Base-by-base conservation (phyloP, 257 asterid species). In the Nicotiana knightiana region DNA sequence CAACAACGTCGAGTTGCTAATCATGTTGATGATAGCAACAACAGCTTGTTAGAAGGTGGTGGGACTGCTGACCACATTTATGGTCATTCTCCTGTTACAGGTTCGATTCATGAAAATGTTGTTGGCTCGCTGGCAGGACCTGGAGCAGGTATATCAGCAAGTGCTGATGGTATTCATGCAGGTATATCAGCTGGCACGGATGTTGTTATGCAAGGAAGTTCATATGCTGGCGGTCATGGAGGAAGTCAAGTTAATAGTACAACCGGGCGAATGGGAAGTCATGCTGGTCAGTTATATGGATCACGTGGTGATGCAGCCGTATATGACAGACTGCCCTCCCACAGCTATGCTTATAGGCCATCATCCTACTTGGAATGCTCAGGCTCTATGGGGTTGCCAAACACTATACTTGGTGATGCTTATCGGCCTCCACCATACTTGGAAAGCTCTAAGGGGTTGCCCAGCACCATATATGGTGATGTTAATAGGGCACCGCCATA, bases 1-100 rank as follows among this genome's bases (percentile, higher is more conserved):
- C 90, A 71, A 30, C 90, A 83, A 81, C 93, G 82, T 18, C 84
- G 79, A 76, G 71, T 46, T 46, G 57, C 46, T 68, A 68, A 68
- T 43, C 10, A n/a, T 39, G 57, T 68, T 1, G 54, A 68, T 1
- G 54, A 68, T 68, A 68, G 77, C 10, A 39, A 39, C 32, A 39
- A 39, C 26, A 39, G 57, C 55, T 68, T 68, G 57, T 39, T 68
- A 68, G 77, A 39, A 68, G 18, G 77, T n/a, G 77, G 17, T 39
- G 9, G 57, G 46, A 68, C 18, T 12, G 33, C 33, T 68, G 77
- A 10, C 54, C 18, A n/a, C 57, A 37, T 68, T 39, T 68, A 68
- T 68, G 77, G 57, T 68, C 76, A 67, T 68, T 68, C 55, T 68
- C 18, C 28, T 67, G 76, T 35, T 67, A 43, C 76, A 35, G 54